These are phyloP conservation scores for Eimeria tenella DNA, from an alignment of 169 alveolate species.

Conservation along the genomic window DNA sequence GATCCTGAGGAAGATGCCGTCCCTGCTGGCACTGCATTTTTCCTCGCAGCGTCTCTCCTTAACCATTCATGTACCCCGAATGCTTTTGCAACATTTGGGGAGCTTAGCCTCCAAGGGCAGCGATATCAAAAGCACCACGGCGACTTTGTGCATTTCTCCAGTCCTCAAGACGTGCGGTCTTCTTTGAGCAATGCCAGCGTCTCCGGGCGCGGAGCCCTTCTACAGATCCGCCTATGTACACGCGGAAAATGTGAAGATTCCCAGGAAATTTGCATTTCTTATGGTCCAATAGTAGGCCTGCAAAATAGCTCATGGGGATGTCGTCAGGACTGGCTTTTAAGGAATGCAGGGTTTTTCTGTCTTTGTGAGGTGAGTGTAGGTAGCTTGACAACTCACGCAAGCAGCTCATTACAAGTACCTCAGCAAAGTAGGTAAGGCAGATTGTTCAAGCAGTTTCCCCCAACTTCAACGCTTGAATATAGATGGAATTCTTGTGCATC, in stretches of 20 bases:
- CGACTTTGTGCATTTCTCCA: no score
- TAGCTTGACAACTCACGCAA: background rate
- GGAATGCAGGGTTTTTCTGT: conserved; percentile 47
- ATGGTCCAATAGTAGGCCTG: conserved; percentile 25
- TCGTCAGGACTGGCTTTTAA: conserved; percentile 47
- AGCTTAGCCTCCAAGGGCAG: background rate
- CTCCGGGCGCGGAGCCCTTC: conserved; percentile 50
- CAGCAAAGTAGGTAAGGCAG: background rate
- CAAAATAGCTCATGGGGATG: conserved; percentile 43
- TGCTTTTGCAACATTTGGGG: conserved; percentile 30
- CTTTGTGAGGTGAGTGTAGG: conserved; percentile 41
- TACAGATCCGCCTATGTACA: conserved; percentile 37
- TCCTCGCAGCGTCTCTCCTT: conserved; percentile 48
- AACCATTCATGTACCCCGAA: conserved; percentile 48
- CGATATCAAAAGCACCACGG: conserved; percentile 1
- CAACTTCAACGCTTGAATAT: background rate
- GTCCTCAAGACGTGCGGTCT: background rate
- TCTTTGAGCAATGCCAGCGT: background rate
- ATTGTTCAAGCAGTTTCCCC: background rate
- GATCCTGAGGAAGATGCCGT: conserved; percentile 54
- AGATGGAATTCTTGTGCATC: background rate
- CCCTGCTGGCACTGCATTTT: conserved; percentile 62
- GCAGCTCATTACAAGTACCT: background rate
- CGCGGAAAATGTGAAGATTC: background rate
- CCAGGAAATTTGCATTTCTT: conserved; percentile 36